Percentiles rank a stretch among this genome's conserved stretches.
Conservation (phyloP, 768 basidiomycete species). For the Mycena haematopus region DNA sequence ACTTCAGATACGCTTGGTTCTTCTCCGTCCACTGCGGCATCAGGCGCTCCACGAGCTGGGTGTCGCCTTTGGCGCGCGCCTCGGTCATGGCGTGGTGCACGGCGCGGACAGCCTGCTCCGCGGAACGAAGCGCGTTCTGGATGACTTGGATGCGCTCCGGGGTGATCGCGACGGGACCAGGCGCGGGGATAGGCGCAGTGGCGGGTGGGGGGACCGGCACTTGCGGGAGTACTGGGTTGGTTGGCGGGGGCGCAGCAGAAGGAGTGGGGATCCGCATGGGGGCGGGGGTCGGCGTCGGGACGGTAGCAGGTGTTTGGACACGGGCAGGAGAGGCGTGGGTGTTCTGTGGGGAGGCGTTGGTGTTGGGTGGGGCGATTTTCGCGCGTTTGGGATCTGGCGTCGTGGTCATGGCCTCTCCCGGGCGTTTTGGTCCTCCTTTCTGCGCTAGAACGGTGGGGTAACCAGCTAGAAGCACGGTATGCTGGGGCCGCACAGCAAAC, state of each 20-base stretch:
- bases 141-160: constrained; percentile 12
- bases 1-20: constrained; percentile 6
- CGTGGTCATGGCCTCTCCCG: constrained; percentile 42
- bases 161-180: background rate
- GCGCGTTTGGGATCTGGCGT: constrained; percentile 56
- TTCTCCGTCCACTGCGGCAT: constrained; percentile 24
- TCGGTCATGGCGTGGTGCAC: constrained; percentile 6
- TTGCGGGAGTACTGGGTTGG: constrained; percentile 2
- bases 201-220: background rate
- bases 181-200: background rate
- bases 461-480: constrained; percentile 55
- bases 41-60: background rate
- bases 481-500: constrained; percentile 57
- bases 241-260: background rate
- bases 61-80: constrained; percentile 21
- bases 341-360: constrained; percentile 30
- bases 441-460: constrained; percentile 43
- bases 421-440: constrained; percentile 51
- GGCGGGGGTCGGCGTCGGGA: constrained; percentile 30
- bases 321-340: constrained; percentile 31
- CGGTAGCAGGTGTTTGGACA: constrained; percentile 33
- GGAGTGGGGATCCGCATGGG: constrained; percentile 21
- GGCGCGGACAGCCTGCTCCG: constrained; percentile 8
- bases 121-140: constrained; percentile 3
- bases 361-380: constrained; percentile 37